Evolutionary conservation across 2,329 filamentous ascomycete genomes (phyloP).

Genomic region (Cytospora schulzeri): DNA sequence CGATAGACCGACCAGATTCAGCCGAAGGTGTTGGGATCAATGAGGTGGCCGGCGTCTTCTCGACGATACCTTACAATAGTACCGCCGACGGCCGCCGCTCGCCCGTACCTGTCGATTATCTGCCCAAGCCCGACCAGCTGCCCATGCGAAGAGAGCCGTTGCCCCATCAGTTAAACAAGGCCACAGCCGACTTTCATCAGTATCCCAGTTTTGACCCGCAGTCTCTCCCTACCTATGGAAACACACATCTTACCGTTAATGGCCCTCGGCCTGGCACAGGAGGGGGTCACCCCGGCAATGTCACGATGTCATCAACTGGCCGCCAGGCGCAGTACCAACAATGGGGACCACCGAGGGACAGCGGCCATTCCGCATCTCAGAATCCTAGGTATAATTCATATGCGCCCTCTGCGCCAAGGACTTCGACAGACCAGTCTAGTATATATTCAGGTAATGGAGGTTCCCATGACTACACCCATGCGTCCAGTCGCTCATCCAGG

Average conservation of each 20-base stretch:
- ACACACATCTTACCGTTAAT: slow-evolving; percentile 54
- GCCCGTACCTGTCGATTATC: slow-evolving; percentile 72
- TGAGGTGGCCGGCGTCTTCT: slow-evolving; percentile 79
- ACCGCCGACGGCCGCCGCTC: slow-evolving; percentile 66
- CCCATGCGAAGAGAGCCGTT: slow-evolving; percentile 69
- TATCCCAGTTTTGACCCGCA: slow-evolving; percentile 74
- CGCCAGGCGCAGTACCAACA: slow-evolving; percentile 77
- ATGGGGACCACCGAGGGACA: slow-evolving; percentile 67
- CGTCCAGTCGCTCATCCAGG: slow-evolving; percentile 50
- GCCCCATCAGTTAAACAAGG: slow-evolving; percentile 82
- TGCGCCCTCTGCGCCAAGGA: slow-evolving; percentile 60
- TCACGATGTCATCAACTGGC: slow-evolving; percentile 72
- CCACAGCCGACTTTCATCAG: slow-evolving; percentile 79
- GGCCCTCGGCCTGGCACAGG: slow-evolving; percentile 61
- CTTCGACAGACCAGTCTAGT: slow-evolving; percentile 56
- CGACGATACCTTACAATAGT: slow-evolving; percentile 84
- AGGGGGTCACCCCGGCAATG: slow-evolving; percentile 48
- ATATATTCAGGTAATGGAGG: slow-evolving; percentile 58
- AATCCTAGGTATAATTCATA: slow-evolving; percentile 67
- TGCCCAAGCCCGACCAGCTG: slow-evolving; percentile 67
- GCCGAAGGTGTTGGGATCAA: slow-evolving; percentile 65
- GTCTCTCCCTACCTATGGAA: slow-evolving; percentile 49
- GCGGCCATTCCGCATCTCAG: slow-evolving; percentile 54
- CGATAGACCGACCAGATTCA: slow-evolving; percentile 67
- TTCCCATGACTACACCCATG: slow-evolving; percentile 42